Evolutionary conservation across 208 protist species (phyloP), one percentile per base, ranked within the genome.

Genomic region (Trypanosoma theileri): DNA sequence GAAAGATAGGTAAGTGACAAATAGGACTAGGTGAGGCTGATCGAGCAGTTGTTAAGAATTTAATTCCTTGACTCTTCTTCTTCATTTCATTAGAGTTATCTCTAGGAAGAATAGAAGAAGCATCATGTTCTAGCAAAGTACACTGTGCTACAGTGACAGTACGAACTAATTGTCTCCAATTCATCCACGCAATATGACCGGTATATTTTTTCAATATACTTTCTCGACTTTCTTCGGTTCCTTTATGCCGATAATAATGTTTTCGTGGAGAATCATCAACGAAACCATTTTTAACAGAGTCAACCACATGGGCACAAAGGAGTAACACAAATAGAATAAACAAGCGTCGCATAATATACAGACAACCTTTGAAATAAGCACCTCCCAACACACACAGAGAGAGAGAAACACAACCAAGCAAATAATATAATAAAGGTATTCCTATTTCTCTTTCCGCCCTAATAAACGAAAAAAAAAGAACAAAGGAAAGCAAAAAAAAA

Each of bases 1-100:
- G 14, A n/a, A 74, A 52, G n/a, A 74, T 67, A 16, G 69, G 69
- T 35, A 54, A 41, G 58, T 59, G 66, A 50, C 66, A 71, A 21
- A 71, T 24, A 17, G 10, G 19, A 59, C 22, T 58, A 17, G 21
- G 41, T 24, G 55, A 71, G 31, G 16, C 16, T 50, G 66, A 71
- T 35, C 35, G 28, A 19, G 58, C 24, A 14, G 44, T 58, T 59
- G 57, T 17, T 58, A 71, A 65, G 7, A 22, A 41, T 28, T 59
- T 28, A 1, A 50, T 9, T 40, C 59, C 48, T 17, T 51, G 1
- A 24, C 24, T 26, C 7, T 42, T 26, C 7, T 54, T 22, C 28
- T 21, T 46, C 2, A 28, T 19, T 44, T 10, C 21, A n/a, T 28
- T 22, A 59, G 26, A 22, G 19, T 11, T 52, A 26, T n/a, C 11